Evolutionary conservation across 257 asterid species (phyloP), one percentile per base, ranked within the genome.

Genomic region (Salvia rosmarinus): DNA sequence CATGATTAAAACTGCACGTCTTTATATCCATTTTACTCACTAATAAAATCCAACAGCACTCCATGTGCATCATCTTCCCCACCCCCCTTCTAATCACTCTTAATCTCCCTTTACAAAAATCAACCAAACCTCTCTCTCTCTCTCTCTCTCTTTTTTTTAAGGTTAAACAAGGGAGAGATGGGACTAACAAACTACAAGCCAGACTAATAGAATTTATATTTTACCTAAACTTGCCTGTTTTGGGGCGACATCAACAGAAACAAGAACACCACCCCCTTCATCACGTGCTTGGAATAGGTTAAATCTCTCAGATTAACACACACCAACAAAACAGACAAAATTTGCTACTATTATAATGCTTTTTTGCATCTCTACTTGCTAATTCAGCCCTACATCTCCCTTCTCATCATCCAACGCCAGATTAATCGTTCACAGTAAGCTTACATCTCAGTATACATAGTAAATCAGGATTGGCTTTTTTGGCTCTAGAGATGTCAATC

Each of bases 41-140:
- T 79, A 79, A 66, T 71, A 59, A 74, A 82, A 75, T 72, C 84
- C 75, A 82, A 57, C 78, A 85, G 81, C 96, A 89, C 67, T 80
- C 88, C 96, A 91, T 91, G 97, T 91, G 96, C 95, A 69, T 84
- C 82, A 74, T 87, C 91, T 73, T 77, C 86, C 90, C 87, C 88
- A 76, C 89, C 64, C 75, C 35, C 37, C 6, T 39, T 56, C 40
- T 56, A 25, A 25, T 56, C 40, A 16, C 4, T 12, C 5, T 9
- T 55, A 8, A 19, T 10, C 37, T 4, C 37, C 6, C 11, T 5
- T 25, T 25, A 3, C 30, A 1, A 25, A 16, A 5, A 25, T 3
- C 30, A 25, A 1, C 30, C n/a, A n/a, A 25, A 25, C 3, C 30
- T 25, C 30, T 25, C 30, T 43, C 32, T 20, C 59, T 17, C 59